A percentile compares a stretch with the other conserved stretches of the same genome.
Evolutionary conservation across 1,284 basidiomycete genomes (phyloP).

Genomic region (Psilocybe mexicana): DNA sequence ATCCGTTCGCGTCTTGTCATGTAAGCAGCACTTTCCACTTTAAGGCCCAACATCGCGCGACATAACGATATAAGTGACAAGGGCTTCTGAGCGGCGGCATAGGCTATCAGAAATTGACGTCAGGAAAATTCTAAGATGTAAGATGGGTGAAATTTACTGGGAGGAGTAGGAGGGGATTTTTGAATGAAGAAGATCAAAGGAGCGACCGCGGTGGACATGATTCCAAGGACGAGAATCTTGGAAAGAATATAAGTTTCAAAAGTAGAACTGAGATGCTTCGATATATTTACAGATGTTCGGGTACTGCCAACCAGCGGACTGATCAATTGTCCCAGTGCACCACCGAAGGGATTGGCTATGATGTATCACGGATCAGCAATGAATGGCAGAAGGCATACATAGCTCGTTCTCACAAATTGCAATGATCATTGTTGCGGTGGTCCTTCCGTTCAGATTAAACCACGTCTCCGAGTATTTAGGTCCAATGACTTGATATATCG

Average conservation of each 20-base stretch:
- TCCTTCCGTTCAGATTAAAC: constrained; percentile 74
- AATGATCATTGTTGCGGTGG: constrained; percentile 78
- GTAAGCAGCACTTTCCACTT: constrained; percentile 40
- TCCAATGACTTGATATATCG: constrained; percentile 68
- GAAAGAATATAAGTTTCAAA: background rate
- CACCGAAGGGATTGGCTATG: constrained; percentile 67
- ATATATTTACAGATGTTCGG: constrained; percentile 53
- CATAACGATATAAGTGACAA: constrained; percentile 54
- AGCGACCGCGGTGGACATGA: constrained; percentile 61
- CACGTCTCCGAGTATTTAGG: constrained; percentile 76
- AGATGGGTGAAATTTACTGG: constrained; percentile 34
- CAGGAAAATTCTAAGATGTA: background rate
- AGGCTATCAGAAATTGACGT: constrained; percentile 43
- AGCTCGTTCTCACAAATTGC: constrained; percentile 53
- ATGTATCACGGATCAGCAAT: constrained; percentile 1
- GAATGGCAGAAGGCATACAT: background rate
- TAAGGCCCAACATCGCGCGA: constrained; percentile 54
- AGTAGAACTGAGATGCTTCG: background rate
- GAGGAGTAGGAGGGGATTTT: constrained; percentile 67
- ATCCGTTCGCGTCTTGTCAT: constrained; percentile 67
- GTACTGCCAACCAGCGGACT: constrained; percentile 61
- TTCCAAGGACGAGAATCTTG: constrained; percentile 69
- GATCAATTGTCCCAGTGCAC: constrained; percentile 68
- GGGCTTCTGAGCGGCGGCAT: constrained; percentile 59
- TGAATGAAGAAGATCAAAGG: constrained; percentile 60